A percentile compares a stretch with the other conserved stretches of the same genome.
Conservation (phyloP, 2,329 filamentous ascomycete genomes). For the Diplodia mutila region DNA sequence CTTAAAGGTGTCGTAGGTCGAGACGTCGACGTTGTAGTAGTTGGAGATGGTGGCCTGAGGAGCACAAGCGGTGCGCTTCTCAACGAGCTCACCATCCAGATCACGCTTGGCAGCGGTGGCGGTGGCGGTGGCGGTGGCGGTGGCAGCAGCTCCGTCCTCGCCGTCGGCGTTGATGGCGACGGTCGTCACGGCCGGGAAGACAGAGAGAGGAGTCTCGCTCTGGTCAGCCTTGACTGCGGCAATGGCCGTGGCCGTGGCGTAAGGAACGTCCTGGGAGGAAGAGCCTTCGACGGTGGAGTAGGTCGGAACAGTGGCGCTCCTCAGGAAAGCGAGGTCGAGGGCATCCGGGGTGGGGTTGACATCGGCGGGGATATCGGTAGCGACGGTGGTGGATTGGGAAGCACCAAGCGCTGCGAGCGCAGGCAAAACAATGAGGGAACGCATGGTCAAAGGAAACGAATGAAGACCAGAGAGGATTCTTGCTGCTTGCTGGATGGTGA, state of each 20-base stretch:
- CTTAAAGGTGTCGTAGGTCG: background rate
- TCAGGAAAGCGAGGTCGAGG: conserved; percentile 25
- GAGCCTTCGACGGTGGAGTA: conserved; percentile 21
- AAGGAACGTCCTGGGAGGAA: conserved; percentile 21
- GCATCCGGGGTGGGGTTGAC: conserved; percentile 23
- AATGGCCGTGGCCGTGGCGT: conserved; percentile 25
- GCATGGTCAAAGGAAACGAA: background rate
- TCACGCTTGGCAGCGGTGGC: conserved; percentile 25
- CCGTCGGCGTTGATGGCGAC: conserved; percentile 26
- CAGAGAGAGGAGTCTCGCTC: conserved; percentile 23
- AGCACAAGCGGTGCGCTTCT: conserved; percentile 25
- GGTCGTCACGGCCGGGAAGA: conserved; percentile 24
- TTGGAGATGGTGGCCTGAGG: conserved; percentile 25
- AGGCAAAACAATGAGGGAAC: background rate
- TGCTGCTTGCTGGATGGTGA: background rate
- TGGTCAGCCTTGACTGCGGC: conserved; percentile 3
- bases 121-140: conserved; percentile 1
- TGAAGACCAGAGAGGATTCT: background rate
- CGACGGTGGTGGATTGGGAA: conserved; percentile 3
- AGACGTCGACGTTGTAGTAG: conserved; percentile 4
- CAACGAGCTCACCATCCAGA: conserved; percentile 7
- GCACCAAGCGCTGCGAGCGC: conserved; percentile 21
- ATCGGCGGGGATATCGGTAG: conserved; percentile 5
- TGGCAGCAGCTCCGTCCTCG: background rate
- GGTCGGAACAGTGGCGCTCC: conserved; percentile 24